Conservation (phyloP, 495 filamentous ascomycete genomes). For the Alectoria sarmentosa region DNA sequence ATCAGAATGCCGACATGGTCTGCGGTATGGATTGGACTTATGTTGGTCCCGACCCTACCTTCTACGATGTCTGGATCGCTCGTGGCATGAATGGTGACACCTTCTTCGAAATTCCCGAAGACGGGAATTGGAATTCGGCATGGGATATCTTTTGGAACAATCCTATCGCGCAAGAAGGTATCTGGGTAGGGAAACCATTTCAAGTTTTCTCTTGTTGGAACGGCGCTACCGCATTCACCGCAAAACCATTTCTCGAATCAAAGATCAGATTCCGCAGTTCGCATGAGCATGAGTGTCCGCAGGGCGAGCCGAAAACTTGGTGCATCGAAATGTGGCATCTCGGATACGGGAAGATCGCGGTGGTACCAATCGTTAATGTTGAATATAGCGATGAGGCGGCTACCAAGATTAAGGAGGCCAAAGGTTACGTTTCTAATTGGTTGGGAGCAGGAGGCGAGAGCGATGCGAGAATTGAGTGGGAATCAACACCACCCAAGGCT, state of each 20-base stretch:
- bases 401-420: slow-evolving; percentile 33
- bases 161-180: neutral
- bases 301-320: neutral
- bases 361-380: slow-evolving; percentile 32
- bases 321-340: neutral
- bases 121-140: slow-evolving; percentile 37
- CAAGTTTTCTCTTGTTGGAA: slow-evolving; percentile 53
- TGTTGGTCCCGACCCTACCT: slow-evolving; percentile 34
- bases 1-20: slow-evolving; percentile 43
- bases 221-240: slow-evolving; percentile 36
- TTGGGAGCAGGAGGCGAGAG: slow-evolving; percentile 10
- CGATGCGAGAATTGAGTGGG: neutral
- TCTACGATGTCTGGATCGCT: slow-evolving; percentile 48
- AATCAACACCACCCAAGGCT: neutral
- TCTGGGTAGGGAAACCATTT: slow-evolving; percentile 37
- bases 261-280: slow-evolving; percentile 34
- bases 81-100: slow-evolving; percentile 42
- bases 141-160: slow-evolving; percentile 31
- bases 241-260: slow-evolving; percentile 30
- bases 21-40: slow-evolving; percentile 50
- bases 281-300: neutral
- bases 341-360: neutral
- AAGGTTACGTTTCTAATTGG: slow-evolving; percentile 35
- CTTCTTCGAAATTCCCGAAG: slow-evolving; percentile 43
- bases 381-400: slow-evolving; percentile 37